Conservation (phyloP, 441 rosid species). For the Macaranga tanarius region DNA sequence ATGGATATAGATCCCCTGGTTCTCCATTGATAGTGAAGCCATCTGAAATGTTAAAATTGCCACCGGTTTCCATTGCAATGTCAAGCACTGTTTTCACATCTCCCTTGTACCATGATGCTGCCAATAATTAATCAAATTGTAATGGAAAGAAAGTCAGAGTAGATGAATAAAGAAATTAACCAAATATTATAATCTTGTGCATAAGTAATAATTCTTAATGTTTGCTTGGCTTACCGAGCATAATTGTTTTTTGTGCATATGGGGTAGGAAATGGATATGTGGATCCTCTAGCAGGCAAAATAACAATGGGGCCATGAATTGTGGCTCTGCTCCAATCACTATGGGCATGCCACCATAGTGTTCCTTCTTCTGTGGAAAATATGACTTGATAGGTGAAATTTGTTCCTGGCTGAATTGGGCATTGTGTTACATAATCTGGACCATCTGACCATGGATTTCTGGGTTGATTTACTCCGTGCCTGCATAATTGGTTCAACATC, state of each 20-base stretch:
- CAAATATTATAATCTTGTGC: too few species aligned
- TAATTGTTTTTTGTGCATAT: constrained; percentile 17
- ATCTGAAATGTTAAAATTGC: constrained; percentile 8
- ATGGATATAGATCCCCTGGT: constrained; percentile 30
- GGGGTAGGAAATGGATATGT: constrained; percentile 20
- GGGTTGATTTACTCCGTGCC: constrained; percentile 34
- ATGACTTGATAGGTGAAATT: constrained; percentile 23
- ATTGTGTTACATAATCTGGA: constrained; percentile 32
- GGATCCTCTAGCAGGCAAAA: constrained; percentile 19
- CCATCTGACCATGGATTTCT: constrained; percentile 40
- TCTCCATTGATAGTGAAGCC: constrained; percentile 34
- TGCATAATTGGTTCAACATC: background rate
- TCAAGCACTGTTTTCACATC: constrained; percentile 27
- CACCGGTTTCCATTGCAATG: constrained; percentile 25
- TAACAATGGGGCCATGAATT: constrained; percentile 25
- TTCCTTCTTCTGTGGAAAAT: constrained; percentile 27
- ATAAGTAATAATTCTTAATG: too few species aligned
- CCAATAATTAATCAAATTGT: background rate
- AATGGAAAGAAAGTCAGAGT: too few species aligned
- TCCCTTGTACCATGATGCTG: constrained; percentile 27
- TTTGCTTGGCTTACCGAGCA: constrained; percentile 15
- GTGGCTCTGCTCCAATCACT: constrained; percentile 34
- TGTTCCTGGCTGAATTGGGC: constrained; percentile 28
- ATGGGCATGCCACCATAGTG: background rate
- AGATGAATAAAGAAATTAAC: too few species aligned